These are phyloP conservation scores for Boletus reticuloceps DNA, from an alignment of 768 basidiomycete species.

Conservation along the genomic window DNA sequence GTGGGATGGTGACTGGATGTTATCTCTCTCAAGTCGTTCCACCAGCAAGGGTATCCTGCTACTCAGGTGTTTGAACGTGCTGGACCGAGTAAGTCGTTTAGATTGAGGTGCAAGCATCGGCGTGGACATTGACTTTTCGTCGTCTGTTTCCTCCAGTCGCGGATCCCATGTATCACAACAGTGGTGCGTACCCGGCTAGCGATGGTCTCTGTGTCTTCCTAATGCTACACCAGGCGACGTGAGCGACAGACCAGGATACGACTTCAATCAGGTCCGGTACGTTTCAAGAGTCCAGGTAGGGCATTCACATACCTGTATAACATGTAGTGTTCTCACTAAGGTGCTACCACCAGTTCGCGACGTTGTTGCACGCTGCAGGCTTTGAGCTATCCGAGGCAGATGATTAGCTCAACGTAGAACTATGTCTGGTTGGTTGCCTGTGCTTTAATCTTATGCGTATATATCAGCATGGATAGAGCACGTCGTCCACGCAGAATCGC, in stretches of 20 bases:
- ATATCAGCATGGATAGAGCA: not conserved
- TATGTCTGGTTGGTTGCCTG: too few relatives aligned
- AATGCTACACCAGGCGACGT: constrained; percentile 55
- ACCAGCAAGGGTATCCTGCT: constrained; percentile 78
- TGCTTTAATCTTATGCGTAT: constrained; percentile 7
- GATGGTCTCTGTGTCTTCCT: not conserved
- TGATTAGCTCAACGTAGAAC: not conserved
- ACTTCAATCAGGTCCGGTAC: constrained; percentile 74
- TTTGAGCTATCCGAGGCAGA: constrained; percentile 38
- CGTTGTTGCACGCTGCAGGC: constrained; percentile 67
- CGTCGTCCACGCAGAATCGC: not conserved
- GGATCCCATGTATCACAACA: constrained; percentile 90
- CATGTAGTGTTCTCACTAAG: not conserved
- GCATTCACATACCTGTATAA: not conserved
- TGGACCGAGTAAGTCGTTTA: constrained; percentile 52
- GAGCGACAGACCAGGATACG: constrained; percentile 76
- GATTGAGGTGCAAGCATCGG: not conserved
- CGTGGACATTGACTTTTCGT: not conserved
- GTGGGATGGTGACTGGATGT: not conserved
- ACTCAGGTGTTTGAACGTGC: constrained; percentile 88
- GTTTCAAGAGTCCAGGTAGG: constrained; percentile 87
- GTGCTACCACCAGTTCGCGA: constrained; percentile 51
- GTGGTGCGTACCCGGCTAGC: constrained; percentile 41
- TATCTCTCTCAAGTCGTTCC: constrained; percentile 56
- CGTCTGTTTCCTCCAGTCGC: constrained; percentile 46